Evolutionary conservation across 345 rosid genomes (phyloP).

Genomic region (Gossypium arboreum): DNA sequence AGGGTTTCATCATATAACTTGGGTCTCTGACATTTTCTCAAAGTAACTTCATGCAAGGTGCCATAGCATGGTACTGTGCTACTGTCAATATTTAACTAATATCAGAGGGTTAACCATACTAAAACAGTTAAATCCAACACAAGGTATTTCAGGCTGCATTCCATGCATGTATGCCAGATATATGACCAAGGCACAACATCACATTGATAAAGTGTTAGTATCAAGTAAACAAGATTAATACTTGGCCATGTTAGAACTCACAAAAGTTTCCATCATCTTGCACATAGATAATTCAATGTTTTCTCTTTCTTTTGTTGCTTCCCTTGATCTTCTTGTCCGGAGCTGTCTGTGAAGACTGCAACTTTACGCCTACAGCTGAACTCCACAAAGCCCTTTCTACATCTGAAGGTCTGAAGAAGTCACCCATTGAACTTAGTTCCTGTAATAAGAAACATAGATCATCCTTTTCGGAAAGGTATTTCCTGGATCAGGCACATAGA

Average conservation of each 20-base stretch:
- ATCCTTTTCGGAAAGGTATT: background rate
- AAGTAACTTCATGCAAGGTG: background rate
- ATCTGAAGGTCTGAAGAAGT: slow-evolving; percentile 62
- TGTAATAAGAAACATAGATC: slow-evolving; percentile 21
- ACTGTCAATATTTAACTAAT: background rate
- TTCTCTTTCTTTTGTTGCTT: slow-evolving; percentile 61
- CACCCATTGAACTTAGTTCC: slow-evolving; percentile 58
- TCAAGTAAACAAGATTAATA: background rate
- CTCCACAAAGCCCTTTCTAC: slow-evolving; percentile 90
- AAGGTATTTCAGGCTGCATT: background rate
- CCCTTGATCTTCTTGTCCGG: slow-evolving; percentile 20
- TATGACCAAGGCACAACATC: background rate
- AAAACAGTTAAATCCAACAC: too few relatives aligned
- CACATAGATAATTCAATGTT: slow-evolving; percentile 32
- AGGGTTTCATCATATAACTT: background rate
- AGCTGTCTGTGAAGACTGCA: slow-evolving; percentile 24
- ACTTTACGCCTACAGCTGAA: slow-evolving; percentile 41
- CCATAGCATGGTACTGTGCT: background rate
- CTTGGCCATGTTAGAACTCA: background rate
- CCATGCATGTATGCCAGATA: background rate
- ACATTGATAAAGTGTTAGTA: background rate
- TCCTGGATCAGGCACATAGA: background rate
- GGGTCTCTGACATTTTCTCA: background rate
- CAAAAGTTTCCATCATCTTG: background rate
- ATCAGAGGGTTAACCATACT: background rate